Evolutionary conservation across 2,329 filamentous ascomycete species (phyloP).

Genomic region (Fusarium sp.): DNA sequence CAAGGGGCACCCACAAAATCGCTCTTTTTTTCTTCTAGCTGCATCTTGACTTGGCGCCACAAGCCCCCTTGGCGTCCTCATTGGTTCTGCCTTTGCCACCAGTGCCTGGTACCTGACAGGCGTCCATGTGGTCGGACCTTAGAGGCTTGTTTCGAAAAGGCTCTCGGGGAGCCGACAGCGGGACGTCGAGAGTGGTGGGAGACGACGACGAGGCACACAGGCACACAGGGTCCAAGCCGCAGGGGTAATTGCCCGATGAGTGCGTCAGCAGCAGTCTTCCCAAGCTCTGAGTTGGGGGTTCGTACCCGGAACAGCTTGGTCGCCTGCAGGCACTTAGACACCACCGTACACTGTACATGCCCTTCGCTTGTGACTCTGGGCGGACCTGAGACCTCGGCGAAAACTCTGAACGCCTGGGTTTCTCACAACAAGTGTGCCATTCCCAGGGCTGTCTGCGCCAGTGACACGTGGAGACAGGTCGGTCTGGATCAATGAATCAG

Average conservation of each 20-base stretch:
- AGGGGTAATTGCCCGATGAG: constrained; percentile 10
- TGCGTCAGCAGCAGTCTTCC: constrained; percentile 18
- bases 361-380: constrained; percentile 15
- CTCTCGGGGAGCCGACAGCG: neutral
- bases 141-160: constrained; percentile 49
- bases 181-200: constrained; percentile 10
- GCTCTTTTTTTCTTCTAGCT: constrained; percentile 45
- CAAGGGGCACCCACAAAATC: constrained; percentile 32
- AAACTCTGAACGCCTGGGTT: constrained; percentile 31
- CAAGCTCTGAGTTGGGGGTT: neutral
- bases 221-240: constrained; percentile 10
- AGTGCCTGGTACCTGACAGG: constrained; percentile 58
- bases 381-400: constrained; percentile 26
- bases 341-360: constrained; percentile 5
- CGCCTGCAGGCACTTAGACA: constrained; percentile 37
- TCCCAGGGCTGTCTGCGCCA: constrained; percentile 12
- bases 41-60: constrained; percentile 26
- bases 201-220: neutral
- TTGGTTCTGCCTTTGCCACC: constrained; percentile 47
- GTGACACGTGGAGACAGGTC: constrained; percentile 30
- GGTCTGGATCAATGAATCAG: constrained; percentile 25
- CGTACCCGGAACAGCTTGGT: constrained; percentile 23
- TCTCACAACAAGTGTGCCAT: constrained; percentile 31
- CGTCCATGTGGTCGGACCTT: constrained; percentile 54
- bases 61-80: constrained; percentile 27